A percentile compares a stretch with the other conserved stretches of the same genome.
These are phyloP conservation scores for Picochlorum sp. DNA, from an alignment of 139 green algal species.

Conservation along the genomic window DNA sequence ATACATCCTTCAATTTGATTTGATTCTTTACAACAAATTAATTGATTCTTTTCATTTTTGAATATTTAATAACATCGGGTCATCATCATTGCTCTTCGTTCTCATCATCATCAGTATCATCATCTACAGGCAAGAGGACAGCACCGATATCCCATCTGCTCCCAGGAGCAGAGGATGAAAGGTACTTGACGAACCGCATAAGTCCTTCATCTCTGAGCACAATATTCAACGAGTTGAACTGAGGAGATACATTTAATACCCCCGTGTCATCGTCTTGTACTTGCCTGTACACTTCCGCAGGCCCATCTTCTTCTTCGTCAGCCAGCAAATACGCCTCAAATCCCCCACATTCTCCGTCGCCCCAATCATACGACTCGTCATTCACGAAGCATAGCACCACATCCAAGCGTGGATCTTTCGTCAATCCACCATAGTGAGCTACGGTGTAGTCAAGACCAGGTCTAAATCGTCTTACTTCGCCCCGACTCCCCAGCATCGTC, in stretches of 20 bases:
- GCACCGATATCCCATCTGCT: conserved; percentile 30
- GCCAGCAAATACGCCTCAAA: conserved; percentile 78
- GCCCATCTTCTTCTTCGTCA: conserved; percentile 42
- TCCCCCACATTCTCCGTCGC: conserved; percentile 58
- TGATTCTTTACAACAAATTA: background rate
- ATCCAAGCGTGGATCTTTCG: conserved; percentile 49
- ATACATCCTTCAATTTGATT: background rate
- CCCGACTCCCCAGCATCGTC: conserved; percentile 17
- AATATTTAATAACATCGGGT: background rate
- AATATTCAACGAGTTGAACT: conserved; percentile 69
- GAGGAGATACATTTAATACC: conserved; percentile 66
- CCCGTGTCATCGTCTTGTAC: conserved; percentile 48
- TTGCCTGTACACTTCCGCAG: conserved; percentile 53
- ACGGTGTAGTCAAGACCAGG: conserved; percentile 79
- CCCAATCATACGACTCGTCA: conserved; percentile 21
- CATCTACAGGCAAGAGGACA: conserved; percentile 17
- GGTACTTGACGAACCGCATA: conserved; percentile 81
- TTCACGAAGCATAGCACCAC: conserved; percentile 71
- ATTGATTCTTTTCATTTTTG: background rate
- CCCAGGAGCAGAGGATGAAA: conserved; percentile 20
- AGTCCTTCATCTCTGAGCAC: conserved; percentile 67
- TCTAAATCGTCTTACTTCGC: conserved; percentile 63
- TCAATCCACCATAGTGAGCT: conserved; percentile 60
- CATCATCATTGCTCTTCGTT: background rate
- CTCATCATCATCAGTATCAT: conserved; percentile 15